Percentiles rank a stretch among this genome's conserved stretches.
phyloP scores from a whole-genome alignment of 345 rosid species.

The Populus pruinosa region DNA sequence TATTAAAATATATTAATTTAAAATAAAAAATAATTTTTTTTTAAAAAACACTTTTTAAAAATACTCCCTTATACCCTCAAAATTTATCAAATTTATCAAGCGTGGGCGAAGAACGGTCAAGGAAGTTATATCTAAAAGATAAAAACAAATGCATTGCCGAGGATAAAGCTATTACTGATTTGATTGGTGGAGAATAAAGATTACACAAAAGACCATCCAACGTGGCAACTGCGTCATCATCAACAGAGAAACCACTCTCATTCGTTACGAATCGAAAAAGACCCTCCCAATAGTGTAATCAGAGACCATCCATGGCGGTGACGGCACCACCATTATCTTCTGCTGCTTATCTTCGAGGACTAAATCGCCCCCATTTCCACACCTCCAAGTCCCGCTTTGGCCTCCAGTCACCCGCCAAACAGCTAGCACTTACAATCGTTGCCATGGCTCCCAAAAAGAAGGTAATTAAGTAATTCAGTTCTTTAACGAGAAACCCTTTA shows the following conservation, averaged over 20 bases:
- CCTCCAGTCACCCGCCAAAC: conserved; percentile 29
- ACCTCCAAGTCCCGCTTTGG: conserved; percentile 28
- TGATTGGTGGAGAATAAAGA: conserved; percentile 22
- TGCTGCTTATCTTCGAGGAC: conserved; percentile 35
- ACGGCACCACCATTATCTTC: conserved; percentile 40
- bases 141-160: not conserved
- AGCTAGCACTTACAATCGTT: conserved; percentile 42
- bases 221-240: conserved; percentile 24
- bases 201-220: not conserved
- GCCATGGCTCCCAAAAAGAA: conserved; percentile 81
- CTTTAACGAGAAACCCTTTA: not conserved
- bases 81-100: too few relatives aligned
- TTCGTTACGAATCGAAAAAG: not conserved
- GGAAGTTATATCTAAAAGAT: too few relatives aligned
- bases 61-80: too few relatives aligned
- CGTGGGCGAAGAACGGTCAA: too few relatives aligned
- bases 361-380: conserved; percentile 21
- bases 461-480: conserved; percentile 35
- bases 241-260: not conserved
- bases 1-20: too few relatives aligned
- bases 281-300: not conserved
- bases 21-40: too few relatives aligned
- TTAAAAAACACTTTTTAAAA: too few relatives aligned
- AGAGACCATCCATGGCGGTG: conserved; percentile 49
- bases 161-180: conserved; percentile 20